Evolutionary conservation across 192 early-diverging fungal genomes (phyloP).

Genomic region (Bifiguratus adelaidae): DNA sequence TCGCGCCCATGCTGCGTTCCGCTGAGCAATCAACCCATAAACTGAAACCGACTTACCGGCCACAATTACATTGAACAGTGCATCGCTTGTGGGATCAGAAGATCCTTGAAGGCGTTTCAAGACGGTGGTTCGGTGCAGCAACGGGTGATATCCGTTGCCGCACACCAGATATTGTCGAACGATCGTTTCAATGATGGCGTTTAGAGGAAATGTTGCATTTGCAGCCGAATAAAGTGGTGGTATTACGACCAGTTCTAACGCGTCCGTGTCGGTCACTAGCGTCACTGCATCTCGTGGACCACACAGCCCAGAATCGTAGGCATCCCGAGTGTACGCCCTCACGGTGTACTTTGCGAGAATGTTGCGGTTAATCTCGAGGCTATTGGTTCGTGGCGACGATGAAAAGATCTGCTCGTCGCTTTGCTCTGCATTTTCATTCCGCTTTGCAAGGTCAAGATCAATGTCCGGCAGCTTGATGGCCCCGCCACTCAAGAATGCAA

Average conservation of each 20-base stretch:
- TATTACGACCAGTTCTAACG: too few relatives aligned
- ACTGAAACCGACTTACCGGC: background rate
- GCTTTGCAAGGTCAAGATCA: too few relatives aligned
- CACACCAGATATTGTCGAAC: slow-evolving; percentile 5
- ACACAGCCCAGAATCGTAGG: background rate
- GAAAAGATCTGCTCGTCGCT: too few relatives aligned
- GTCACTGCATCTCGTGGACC: slow-evolving; percentile 2
- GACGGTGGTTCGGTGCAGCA: background rate
- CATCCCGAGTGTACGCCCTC: slow-evolving; percentile 3
- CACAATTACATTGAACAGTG: slow-evolving; percentile 1
- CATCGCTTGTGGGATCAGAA: background rate
- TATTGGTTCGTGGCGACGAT: too few relatives aligned
- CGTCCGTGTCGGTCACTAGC: too few relatives aligned
- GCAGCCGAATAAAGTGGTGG: too few relatives aligned
- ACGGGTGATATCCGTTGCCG: slow-evolving; percentile 2
- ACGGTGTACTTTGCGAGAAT: slow-evolving; percentile 4
- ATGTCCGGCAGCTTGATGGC: too few relatives aligned
- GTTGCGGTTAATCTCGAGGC: slow-evolving; percentile 1
- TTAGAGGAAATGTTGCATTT: too few relatives aligned
- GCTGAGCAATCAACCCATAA: background rate
- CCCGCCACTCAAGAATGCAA: slow-evolving; percentile 1
- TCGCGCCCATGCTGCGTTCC: background rate
- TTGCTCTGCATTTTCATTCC: too few relatives aligned
- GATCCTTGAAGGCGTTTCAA: background rate
- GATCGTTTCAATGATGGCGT: background rate